These are phyloP conservation scores for Lachnellula hyalina DNA, from an alignment of 2,329 filamentous ascomycete species.

Conservation along the genomic window DNA sequence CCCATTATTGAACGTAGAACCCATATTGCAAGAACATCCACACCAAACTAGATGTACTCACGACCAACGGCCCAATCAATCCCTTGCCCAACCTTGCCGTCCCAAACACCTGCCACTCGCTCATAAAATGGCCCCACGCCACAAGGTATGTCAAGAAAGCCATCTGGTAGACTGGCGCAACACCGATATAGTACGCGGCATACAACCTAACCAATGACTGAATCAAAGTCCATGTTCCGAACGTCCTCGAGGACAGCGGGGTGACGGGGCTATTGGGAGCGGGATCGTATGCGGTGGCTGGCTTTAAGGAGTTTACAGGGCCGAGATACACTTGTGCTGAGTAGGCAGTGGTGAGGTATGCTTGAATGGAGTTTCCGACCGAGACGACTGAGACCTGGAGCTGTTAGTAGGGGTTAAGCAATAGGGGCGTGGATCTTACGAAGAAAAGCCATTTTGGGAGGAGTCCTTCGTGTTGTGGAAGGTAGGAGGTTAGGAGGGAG, in stretches of 20 bases:
- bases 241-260: conserved; percentile 72
- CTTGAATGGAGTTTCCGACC: conserved; percentile 78
- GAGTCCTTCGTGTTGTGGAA: conserved; percentile 38
- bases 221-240: conserved; percentile 67
- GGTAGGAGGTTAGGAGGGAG: conserved; percentile 18
- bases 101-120: conserved; percentile 75
- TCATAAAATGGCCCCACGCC: conserved; percentile 52
- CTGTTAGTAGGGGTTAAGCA: conserved; percentile 1
- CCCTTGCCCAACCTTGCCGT: conserved; percentile 61
- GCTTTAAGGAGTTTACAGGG: conserved; percentile 58
- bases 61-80: conserved; percentile 49
- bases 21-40: conserved; percentile 66
- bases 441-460: conserved; percentile 63
- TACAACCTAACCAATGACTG: conserved; percentile 57
- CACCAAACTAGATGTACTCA: conserved; percentile 43
- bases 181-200: conserved; percentile 61
- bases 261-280: conserved; percentile 41
- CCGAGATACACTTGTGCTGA: conserved; percentile 83
- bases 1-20: conserved; percentile 54
- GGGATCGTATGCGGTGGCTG: conserved; percentile 61
- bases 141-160: conserved; percentile 59
- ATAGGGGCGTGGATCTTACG: conserved; percentile 33
- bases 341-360: conserved; percentile 73
- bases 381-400: conserved; percentile 74
- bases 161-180: conserved; percentile 55